phyloP scores from a whole-genome alignment of 306 rosid genomes.

The Acacia melanoxylon region DNA sequence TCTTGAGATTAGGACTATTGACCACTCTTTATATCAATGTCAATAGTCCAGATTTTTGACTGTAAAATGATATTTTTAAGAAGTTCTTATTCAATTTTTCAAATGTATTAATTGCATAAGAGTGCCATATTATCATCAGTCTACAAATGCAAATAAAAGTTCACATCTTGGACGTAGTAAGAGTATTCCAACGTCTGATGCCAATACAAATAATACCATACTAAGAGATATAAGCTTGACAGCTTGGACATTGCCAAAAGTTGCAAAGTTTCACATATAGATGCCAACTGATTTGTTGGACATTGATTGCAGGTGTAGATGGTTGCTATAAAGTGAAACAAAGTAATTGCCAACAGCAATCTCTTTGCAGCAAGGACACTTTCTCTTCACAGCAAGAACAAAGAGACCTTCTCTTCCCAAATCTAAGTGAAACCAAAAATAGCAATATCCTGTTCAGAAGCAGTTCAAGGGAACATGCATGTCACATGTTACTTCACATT shows the following conservation, averaged over 20 bases:
- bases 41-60: constrained; percentile 6
- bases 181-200: constrained; percentile 2
- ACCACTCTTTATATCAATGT: not conserved
- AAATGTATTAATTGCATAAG: constrained; percentile 5
- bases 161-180: not conserved
- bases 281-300: too few species aligned
- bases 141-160: not conserved
- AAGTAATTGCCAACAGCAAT: too few species aligned
- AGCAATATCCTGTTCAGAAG: too few species aligned
- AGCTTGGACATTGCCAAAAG: not conserved
- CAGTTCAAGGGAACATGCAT: not conserved
- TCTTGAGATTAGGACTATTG: constrained; percentile 2
- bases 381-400: too few species aligned
- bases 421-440: too few species aligned
- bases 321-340: too few species aligned
- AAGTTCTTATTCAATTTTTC: constrained; percentile 20
- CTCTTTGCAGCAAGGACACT: too few species aligned
- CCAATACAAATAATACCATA: constrained; percentile 25
- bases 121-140: not conserved
- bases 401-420: too few species aligned
- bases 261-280: too few species aligned
- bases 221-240: not conserved
- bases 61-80: not conserved
- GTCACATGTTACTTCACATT: constrained; percentile 29
- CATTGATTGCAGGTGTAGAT: too few species aligned